These are phyloP conservation scores for Acarospora socialis DNA, from an alignment of 2,329 filamentous ascomycete genomes.

Conservation along the genomic window DNA sequence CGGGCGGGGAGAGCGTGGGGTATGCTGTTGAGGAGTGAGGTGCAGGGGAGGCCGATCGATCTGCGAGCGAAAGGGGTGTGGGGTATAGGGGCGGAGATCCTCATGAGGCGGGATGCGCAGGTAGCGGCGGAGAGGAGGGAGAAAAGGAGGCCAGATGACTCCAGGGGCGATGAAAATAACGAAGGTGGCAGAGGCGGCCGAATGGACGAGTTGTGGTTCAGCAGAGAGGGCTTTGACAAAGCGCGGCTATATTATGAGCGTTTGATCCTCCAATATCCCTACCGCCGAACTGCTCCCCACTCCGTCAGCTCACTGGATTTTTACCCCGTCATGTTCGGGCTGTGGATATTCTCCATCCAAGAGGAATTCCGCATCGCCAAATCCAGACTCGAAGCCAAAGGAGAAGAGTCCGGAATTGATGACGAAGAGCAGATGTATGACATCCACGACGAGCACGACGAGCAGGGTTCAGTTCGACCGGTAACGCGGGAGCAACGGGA, in stretches of 20 bases:
- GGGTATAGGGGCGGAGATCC: conserved; percentile 72
- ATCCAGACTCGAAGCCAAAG: conserved; percentile 20
- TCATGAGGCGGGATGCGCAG: conserved; percentile 44
- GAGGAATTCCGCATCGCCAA: conserved; percentile 39
- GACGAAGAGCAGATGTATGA: conserved; percentile 16
- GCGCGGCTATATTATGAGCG: conserved; percentile 60
- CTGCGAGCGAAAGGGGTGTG: conserved; percentile 56
- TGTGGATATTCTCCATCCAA: conserved; percentile 66
- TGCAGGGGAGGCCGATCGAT: conserved; percentile 47
- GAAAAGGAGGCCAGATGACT: conserved; percentile 3
- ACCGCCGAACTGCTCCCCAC: conserved; percentile 46
- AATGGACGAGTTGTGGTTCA: conserved; percentile 22
- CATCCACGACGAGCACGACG: conserved; percentile 12
- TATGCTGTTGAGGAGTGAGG: conserved; percentile 50
- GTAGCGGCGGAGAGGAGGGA: conserved; percentile 11
- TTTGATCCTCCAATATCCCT: conserved; percentile 63
- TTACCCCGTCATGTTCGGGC: conserved; percentile 63
- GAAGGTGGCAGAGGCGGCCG: conserved; percentile 7
- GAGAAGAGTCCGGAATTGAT: conserved; percentile 15
- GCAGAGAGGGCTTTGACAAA: conserved; percentile 37
- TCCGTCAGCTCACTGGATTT: conserved; percentile 57
- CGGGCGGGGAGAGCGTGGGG: conserved; percentile 64
- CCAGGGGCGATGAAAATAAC: conserved; percentile 1
- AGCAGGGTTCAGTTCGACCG: too few species aligned
- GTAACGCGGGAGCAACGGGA: conserved; percentile 10